phyloP scores from a whole-genome alignment of 208 protist species.

The Leishmania major region DNA sequence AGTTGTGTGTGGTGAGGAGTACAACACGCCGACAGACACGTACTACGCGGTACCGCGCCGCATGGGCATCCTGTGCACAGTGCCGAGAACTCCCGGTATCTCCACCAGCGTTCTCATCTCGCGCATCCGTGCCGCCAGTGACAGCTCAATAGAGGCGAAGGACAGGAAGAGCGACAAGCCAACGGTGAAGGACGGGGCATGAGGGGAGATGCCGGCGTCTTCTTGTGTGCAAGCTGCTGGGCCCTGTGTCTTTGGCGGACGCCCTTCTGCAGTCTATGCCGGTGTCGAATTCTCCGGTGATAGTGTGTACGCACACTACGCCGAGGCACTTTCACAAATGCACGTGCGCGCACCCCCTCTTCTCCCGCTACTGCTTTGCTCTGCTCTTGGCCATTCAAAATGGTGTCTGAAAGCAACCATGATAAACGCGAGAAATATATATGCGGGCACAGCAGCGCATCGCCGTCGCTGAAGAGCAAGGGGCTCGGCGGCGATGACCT shows the following conservation, averaged over 20 bases:
- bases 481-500: background rate
- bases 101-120: constrained; percentile 89
- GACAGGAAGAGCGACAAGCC: constrained; percentile 50
- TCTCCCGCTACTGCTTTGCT: background rate
- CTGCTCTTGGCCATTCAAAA: background rate
- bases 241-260: background rate
- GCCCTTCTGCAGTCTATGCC: background rate
- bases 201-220: constrained; percentile 2
- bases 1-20: constrained; percentile 92
- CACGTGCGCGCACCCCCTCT: background rate
- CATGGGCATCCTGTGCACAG: constrained; percentile 87
- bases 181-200: constrained; percentile 42
- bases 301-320: background rate
- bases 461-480: background rate
- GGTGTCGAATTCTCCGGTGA: background rate
- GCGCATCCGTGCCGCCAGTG: constrained; percentile 69
- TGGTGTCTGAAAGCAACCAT: background rate
- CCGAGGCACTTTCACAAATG: background rate
- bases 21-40: constrained; percentile 84
- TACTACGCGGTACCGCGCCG: constrained; percentile 88
- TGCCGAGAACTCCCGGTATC: constrained; percentile 91
- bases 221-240: background rate
- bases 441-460: background rate
- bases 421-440: background rate
- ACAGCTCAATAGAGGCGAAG: constrained; percentile 60